phyloP scores from a whole-genome alignment of 2,329 filamentous ascomycete species.

The Ascochyta clinopodiicola region DNA sequence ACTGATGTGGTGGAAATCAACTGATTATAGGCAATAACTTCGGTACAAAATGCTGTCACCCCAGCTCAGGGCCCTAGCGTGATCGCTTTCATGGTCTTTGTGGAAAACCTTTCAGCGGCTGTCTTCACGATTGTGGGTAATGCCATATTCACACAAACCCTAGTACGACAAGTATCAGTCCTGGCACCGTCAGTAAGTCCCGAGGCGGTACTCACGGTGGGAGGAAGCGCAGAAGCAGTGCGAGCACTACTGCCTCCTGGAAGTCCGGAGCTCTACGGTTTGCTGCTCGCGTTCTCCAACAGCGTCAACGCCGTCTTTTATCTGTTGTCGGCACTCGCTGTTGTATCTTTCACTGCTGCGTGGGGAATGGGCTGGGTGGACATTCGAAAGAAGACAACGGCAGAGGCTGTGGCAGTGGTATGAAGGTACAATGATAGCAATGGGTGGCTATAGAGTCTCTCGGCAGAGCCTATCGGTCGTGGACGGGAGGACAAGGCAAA shows the following conservation, averaged over 20 bases:
- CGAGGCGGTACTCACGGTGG: background rate
- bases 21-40: background rate
- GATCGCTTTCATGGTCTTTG: background rate
- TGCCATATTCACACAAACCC: background rate
- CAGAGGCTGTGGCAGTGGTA: background rate
- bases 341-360: background rate
- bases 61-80: background rate
- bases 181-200: background rate
- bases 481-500: too few relatives aligned
- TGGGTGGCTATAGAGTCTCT: too few relatives aligned
- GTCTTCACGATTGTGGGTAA: background rate
- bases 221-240: constrained; percentile 7
- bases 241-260: constrained; percentile 2
- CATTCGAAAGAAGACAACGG: background rate
- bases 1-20: too few relatives aligned
- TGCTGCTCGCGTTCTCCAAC: constrained; percentile 10
- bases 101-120: background rate
- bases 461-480: too few relatives aligned
- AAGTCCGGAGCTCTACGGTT: background rate
- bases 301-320: background rate
- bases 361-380: constrained; percentile 11
- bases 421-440: too few relatives aligned
- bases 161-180: background rate
- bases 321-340: background rate
- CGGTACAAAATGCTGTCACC: background rate